Conservation (phyloP, 768 basidiomycete genomes). For the Boletus pseudopeckii region DNA sequence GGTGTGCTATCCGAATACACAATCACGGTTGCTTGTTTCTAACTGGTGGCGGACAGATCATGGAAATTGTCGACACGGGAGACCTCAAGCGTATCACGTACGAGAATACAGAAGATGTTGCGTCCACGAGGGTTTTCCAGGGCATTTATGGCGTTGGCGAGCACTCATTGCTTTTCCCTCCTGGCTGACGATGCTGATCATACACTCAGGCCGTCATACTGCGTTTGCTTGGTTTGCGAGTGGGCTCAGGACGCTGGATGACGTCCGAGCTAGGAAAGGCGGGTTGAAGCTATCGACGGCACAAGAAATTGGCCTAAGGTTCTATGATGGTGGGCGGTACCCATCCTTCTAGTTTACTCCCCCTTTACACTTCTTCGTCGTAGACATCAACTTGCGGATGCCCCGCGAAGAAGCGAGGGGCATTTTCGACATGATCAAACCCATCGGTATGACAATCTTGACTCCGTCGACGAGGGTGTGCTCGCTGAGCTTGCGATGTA, state of each 20-base stretch:
- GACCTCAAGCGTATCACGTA: conserved; percentile 63
- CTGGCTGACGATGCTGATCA: not conserved
- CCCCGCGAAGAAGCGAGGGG: conserved; percentile 73
- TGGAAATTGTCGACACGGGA: conserved; percentile 78
- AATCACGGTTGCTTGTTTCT: not conserved
- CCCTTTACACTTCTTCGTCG: not conserved
- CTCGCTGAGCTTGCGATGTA: conserved; percentile 25
- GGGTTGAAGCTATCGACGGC: conserved; percentile 56
- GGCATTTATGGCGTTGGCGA: conserved; percentile 86
- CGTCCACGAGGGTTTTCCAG: conserved; percentile 55
- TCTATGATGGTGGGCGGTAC: conserved; percentile 57
- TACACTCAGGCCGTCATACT: conserved; percentile 49
- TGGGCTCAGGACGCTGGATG: conserved; percentile 78
- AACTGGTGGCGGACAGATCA: conserved; percentile 50
- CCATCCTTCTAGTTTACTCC: not conserved
- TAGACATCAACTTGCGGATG: conserved; percentile 84
- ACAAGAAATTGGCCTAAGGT: conserved; percentile 66
- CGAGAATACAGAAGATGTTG: conserved; percentile 63
- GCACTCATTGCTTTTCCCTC: conserved; percentile 22
- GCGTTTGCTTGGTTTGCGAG: conserved; percentile 72
- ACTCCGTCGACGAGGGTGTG: not conserved
- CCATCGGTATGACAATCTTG: conserved; percentile 48
- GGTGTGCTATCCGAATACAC: conserved; percentile 34
- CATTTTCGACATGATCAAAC: conserved; percentile 71
- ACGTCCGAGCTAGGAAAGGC: conserved; percentile 56